Conservation (phyloP, 805 yeast genomes). For the Nakazawaea siamensis region DNA sequence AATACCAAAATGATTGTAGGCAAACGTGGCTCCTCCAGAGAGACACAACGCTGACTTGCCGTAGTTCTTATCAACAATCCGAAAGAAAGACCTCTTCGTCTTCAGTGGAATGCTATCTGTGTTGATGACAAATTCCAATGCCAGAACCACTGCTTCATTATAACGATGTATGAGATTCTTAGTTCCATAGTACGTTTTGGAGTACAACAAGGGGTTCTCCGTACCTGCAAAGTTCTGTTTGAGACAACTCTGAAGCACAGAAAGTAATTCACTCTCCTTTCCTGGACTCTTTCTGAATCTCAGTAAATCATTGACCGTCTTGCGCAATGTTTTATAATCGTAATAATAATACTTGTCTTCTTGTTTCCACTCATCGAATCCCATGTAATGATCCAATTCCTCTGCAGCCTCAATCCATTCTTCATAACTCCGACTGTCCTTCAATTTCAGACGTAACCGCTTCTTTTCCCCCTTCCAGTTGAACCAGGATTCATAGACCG, state of each 20-base stretch:
- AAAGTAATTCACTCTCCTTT: slow-evolving; percentile 34
- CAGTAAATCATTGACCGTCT: slow-evolving; percentile 35
- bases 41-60: slow-evolving; percentile 68
- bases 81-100: slow-evolving; percentile 45
- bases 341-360: slow-evolving; percentile 59
- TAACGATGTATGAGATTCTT: slow-evolving; percentile 50
- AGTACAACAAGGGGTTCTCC: slow-evolving; percentile 62
- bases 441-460: slow-evolving; percentile 37
- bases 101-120: slow-evolving; percentile 27
- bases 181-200: slow-evolving; percentile 72
- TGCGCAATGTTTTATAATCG: slow-evolving; percentile 52
- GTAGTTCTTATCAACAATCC: slow-evolving; percentile 49
- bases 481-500: slow-evolving; percentile 49
- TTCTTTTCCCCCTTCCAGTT: slow-evolving; percentile 56
- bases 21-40: slow-evolving; percentile 76
- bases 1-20: slow-evolving; percentile 72
- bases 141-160: slow-evolving; percentile 40
- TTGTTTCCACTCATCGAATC: slow-evolving; percentile 55
- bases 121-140: slow-evolving; percentile 35
- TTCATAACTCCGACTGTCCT: slow-evolving; percentile 39
- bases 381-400: slow-evolving; percentile 46
- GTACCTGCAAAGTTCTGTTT: slow-evolving; percentile 74
- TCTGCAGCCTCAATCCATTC: slow-evolving; percentile 61
- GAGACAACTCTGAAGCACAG: slow-evolving; percentile 56
- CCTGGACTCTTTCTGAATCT: slow-evolving; percentile 23